Percentiles rank a stretch among this genome's conserved stretches.
Evolutionary conservation across 305 asterid genomes (phyloP).

Genomic region (Ajuga reptans): DNA sequence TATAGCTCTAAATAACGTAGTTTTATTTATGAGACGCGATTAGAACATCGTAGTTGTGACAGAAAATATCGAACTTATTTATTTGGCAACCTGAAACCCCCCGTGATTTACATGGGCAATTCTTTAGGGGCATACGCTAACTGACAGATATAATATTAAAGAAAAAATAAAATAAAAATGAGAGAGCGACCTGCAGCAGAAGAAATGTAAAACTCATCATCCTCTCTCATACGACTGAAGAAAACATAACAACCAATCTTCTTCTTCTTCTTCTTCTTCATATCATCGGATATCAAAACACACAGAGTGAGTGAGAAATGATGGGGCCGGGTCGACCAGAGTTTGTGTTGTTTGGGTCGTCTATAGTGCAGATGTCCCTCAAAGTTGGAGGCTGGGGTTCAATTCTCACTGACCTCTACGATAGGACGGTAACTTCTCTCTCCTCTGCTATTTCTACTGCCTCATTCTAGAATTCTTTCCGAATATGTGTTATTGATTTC

Average conservation of each 20-base stretch:
- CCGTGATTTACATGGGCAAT: no score
- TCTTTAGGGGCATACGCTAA: no score
- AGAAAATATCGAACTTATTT: no score
- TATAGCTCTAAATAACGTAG: no score
- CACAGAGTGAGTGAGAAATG: conserved; percentile 24
- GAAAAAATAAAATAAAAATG: no score
- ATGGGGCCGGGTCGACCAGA: conserved; percentile 51
- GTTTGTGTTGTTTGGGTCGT: conserved; percentile 73
- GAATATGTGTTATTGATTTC: neutral
- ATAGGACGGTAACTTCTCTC: conserved; percentile 43
- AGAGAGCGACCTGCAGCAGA: neutral
- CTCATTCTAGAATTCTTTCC: neutral
- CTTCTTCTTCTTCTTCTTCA: no score
- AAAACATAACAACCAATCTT: neutral
- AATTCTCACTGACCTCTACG: conserved; percentile 60
- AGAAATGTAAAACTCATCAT: neutral
- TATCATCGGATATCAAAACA: neutral
- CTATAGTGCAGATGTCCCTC: conserved; percentile 57
- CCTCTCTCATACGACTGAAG: neutral
- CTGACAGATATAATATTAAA: no score
- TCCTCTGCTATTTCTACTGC: no score
- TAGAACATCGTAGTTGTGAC: no score
- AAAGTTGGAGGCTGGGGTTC: conserved; percentile 68
- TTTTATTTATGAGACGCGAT: no score
- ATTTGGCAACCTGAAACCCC: no score